A percentile compares a stretch with the other conserved stretches of the same genome.
phyloP scores from a whole-genome alignment of 2,329 filamentous ascomycete genomes.

The Pseudogymnoascus sp. region DNA sequence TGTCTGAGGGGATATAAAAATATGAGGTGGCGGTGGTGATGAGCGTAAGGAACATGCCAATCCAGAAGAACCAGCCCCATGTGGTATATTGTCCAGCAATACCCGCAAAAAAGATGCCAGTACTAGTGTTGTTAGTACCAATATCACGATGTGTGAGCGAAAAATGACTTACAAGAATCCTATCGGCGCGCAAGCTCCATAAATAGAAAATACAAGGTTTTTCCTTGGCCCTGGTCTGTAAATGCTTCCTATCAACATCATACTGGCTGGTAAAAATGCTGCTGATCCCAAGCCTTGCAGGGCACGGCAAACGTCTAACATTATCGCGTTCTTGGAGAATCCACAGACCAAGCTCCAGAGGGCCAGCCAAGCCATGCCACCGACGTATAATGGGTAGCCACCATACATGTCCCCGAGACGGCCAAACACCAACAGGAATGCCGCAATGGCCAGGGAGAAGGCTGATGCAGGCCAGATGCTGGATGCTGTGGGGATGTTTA shows the following conservation, averaged over 20 bases:
- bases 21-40: conserved; percentile 38
- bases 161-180: conserved; percentile 42
- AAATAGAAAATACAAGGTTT: conserved; percentile 52
- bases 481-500: conserved; percentile 53
- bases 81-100: conserved; percentile 47
- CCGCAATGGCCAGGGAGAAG: conserved; percentile 46
- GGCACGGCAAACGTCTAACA: conserved; percentile 66
- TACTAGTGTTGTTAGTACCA: conserved; percentile 36
- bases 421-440: conserved; percentile 55
- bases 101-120: conserved; percentile 58
- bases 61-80: conserved; percentile 63
- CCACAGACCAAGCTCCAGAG: conserved; percentile 62
- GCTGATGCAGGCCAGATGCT: conserved; percentile 57
- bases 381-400: conserved; percentile 50
- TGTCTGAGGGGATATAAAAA: conserved; percentile 42
- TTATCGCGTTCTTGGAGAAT: conserved; percentile 57
- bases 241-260: conserved; percentile 55
- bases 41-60: conserved; percentile 45
- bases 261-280: conserved; percentile 59
- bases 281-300: conserved; percentile 66
- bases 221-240: conserved; percentile 62
- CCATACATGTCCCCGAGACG: conserved; percentile 55
- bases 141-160: conserved; percentile 46
- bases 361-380: conserved; percentile 54
- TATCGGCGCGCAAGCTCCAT: conserved; percentile 45